Conservation (phyloP, 2,329 filamentous ascomycete genomes). For the Alternaria atra region DNA sequence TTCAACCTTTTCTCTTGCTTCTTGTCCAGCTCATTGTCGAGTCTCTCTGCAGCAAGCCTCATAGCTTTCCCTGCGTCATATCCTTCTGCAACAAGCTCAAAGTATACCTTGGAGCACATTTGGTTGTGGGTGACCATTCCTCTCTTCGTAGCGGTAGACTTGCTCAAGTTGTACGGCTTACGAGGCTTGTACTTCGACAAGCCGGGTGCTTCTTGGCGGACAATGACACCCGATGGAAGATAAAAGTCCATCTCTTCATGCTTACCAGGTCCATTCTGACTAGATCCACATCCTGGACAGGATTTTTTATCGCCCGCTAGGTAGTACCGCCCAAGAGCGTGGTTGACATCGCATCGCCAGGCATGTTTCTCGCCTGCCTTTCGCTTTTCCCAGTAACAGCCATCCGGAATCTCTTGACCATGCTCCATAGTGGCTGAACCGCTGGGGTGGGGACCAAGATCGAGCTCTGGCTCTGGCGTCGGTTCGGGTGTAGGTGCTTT, state of each 20-base stretch:
- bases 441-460: constrained; percentile 35
- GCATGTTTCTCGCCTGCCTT: constrained; percentile 23
- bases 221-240: constrained; percentile 23
- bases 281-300: constrained; percentile 37
- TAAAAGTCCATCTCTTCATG: constrained; percentile 38
- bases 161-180: constrained; percentile 26
- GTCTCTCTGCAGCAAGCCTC: constrained; percentile 22
- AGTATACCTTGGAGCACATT: constrained; percentile 30
- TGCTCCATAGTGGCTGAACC: constrained; percentile 40
- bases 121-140: constrained; percentile 32
- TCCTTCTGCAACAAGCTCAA: constrained; percentile 23
- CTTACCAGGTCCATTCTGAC: constrained; percentile 19
- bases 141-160: background rate
- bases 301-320: constrained; percentile 34
- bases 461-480: constrained; percentile 23
- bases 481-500: constrained; percentile 23
- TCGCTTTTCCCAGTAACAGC: constrained; percentile 25
- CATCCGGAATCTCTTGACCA: constrained; percentile 31
- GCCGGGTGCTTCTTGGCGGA: constrained; percentile 28
- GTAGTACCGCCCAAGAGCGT: constrained; percentile 44
- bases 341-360: constrained; percentile 41
- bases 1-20: constrained; percentile 12
- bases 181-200: constrained; percentile 29
- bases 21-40: constrained; percentile 29
- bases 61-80: constrained; percentile 22